These are phyloP conservation scores for Lentinula detonsa DNA, from an alignment of 768 basidiomycete species.

Conservation along the genomic window DNA sequence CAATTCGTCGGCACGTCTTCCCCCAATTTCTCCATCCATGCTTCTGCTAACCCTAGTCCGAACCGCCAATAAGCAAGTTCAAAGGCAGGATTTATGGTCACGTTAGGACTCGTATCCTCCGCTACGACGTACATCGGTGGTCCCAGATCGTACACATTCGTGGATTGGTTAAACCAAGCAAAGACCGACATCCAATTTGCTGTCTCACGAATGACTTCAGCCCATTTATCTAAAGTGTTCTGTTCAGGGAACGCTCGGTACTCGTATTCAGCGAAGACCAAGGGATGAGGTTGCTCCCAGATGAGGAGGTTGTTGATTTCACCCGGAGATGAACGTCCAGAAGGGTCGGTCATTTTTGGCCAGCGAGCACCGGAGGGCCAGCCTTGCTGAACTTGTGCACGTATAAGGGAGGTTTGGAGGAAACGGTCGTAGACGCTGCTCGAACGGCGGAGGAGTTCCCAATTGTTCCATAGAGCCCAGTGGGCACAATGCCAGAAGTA, in stretches of 20 bases:
- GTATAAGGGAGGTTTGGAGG: slow-evolving; percentile 35
- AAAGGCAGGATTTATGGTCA: slow-evolving; percentile 50
- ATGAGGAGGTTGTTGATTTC: slow-evolving; percentile 59
- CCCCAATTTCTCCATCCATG: slow-evolving; percentile 40
- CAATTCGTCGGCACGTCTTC: slow-evolving; percentile 35
- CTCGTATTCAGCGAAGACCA: slow-evolving; percentile 53
- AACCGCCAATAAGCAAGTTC: slow-evolving; percentile 56
- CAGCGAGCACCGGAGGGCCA: slow-evolving; percentile 51
- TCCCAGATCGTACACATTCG: slow-evolving; percentile 45
- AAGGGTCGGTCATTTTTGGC: slow-evolving; percentile 61
- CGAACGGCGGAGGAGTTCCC: slow-evolving; percentile 45
- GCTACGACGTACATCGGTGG: slow-evolving; percentile 55
- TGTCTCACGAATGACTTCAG: slow-evolving; percentile 40
- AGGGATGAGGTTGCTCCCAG: slow-evolving; percentile 57
- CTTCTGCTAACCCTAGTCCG: slow-evolving; percentile 40
- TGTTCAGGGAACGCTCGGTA: slow-evolving; percentile 37
- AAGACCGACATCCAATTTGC: slow-evolving; percentile 59
- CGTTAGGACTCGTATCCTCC: slow-evolving; percentile 51
- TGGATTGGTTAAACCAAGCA: slow-evolving; percentile 44
- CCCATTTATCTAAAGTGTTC: slow-evolving; percentile 45
- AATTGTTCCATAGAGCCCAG: slow-evolving; percentile 58
- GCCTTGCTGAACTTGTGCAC: slow-evolving; percentile 48
- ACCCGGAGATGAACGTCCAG: slow-evolving; percentile 51
- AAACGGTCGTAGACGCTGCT: slow-evolving; percentile 40
- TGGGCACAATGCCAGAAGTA: slow-evolving; percentile 56